Conservation (phyloP, 495 filamentous ascomycete species). For the Umbilicaria muhlenbergii region DNA sequence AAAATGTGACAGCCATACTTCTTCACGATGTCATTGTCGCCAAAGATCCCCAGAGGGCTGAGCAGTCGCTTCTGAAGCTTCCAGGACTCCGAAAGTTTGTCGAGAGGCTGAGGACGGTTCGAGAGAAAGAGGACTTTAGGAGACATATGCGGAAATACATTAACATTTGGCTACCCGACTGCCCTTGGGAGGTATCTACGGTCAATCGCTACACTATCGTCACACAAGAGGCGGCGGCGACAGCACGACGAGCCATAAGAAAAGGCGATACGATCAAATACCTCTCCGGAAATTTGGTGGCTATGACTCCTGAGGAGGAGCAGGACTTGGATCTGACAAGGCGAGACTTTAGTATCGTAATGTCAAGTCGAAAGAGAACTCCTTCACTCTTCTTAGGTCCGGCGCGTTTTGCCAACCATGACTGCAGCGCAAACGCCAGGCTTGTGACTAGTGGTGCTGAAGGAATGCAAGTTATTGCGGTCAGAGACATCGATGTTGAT, state of each 20-base stretch:
- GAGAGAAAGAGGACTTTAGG: slow-evolving; percentile 77
- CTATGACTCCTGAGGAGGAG: slow-evolving; percentile 83
- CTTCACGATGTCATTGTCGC: slow-evolving; percentile 59
- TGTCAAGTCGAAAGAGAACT: slow-evolving; percentile 77
- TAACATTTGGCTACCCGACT: slow-evolving; percentile 82
- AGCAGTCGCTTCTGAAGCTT: slow-evolving; percentile 54
- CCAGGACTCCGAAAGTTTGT: slow-evolving; percentile 58
- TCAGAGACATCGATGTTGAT: slow-evolving; percentile 63
- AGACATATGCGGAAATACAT: slow-evolving; percentile 82
- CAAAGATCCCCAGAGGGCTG: slow-evolving; percentile 53
- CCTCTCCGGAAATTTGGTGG: slow-evolving; percentile 72
- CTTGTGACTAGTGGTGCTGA: slow-evolving; percentile 67
- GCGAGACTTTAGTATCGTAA: slow-evolving; percentile 91
- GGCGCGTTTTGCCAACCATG: slow-evolving; percentile 92
- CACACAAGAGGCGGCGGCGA: slow-evolving; percentile 72
- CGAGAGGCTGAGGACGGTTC: slow-evolving; percentile 46
- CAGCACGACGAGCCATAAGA: slow-evolving; percentile 62
- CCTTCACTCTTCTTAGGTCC: slow-evolving; percentile 86
- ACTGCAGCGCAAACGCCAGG: slow-evolving; percentile 84
- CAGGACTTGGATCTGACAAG: slow-evolving; percentile 56
- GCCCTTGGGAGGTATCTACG: slow-evolving; percentile 82
- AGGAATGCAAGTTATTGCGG: slow-evolving; percentile 75
- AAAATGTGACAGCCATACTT: slow-evolving; percentile 64
- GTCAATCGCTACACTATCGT: slow-evolving; percentile 93
- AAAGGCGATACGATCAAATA: slow-evolving; percentile 81